phyloP scores from a whole-genome alignment of 805 yeast species.

The Komagataella pseudopastoris region DNA sequence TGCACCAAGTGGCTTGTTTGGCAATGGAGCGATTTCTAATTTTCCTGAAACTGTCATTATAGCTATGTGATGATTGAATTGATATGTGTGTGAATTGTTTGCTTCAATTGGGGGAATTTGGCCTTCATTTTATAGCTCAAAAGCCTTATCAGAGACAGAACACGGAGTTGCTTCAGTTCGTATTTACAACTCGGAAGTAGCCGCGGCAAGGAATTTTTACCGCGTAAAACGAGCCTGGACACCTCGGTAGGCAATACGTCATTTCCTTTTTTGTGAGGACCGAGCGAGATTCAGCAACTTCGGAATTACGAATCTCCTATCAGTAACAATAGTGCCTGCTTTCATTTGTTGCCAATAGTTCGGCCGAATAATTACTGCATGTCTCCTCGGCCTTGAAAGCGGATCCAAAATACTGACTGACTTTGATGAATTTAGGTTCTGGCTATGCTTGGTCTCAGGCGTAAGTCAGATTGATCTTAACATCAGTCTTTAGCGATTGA shows the following conservation, averaged over 20 bases:
- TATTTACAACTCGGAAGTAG: not conserved
- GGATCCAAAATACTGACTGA: conserved; percentile 50
- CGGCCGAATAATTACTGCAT: conserved; percentile 15
- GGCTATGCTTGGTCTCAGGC: not conserved
- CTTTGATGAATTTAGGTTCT: not conserved
- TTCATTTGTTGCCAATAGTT: too few relatives aligned
- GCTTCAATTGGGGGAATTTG: not conserved
- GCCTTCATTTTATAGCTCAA: not conserved
- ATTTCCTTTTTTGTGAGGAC: too few relatives aligned
- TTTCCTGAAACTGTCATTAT: conserved; percentile 10
- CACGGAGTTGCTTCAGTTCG: not conserved
- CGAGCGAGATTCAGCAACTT: too few relatives aligned
- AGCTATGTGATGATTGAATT: not conserved
- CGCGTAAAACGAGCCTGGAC: too few relatives aligned
- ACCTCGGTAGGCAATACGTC: too few relatives aligned
- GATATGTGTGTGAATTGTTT: not conserved
- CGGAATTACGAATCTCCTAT: too few relatives aligned
- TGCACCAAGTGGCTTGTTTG: conserved; percentile 55
- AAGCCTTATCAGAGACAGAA: not conserved
- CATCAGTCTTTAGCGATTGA: not conserved
- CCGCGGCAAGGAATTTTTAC: not conserved
- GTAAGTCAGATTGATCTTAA: not conserved
- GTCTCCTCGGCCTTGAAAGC: conserved; percentile 47
- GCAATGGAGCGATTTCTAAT: conserved; percentile 31
- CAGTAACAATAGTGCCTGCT: too few relatives aligned